Conservation (phyloP, 345 rosid species). For the Eucalyptus melliodora region DNA sequence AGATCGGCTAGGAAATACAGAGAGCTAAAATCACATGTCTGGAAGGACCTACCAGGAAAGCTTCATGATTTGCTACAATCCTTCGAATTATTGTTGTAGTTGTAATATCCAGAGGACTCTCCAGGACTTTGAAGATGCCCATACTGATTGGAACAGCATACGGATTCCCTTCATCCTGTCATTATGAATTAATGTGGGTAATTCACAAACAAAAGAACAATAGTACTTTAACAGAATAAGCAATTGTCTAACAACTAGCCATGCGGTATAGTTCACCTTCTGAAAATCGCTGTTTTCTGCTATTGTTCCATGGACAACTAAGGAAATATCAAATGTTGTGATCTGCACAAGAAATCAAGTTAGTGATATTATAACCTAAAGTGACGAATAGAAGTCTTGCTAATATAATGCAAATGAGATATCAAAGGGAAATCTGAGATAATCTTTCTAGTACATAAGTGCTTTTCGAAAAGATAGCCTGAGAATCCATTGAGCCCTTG, state of each 20-base stretch:
- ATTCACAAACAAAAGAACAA: neutral
- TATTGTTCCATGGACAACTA: slow-evolving; percentile 61
- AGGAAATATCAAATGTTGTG: slow-evolving; percentile 53
- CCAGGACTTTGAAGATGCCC: slow-evolving; percentile 57
- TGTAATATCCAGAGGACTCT: slow-evolving; percentile 62
- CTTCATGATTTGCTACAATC: slow-evolving; percentile 69
- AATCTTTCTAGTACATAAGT: neutral
- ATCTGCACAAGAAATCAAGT: slow-evolving; percentile 28
- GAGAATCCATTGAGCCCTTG: neutral
- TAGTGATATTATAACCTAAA: neutral
- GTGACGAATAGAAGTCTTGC: neutral
- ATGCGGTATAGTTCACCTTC: slow-evolving; percentile 16
- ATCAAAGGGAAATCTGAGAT: neutral
- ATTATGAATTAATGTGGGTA: neutral
- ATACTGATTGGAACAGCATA: slow-evolving; percentile 53
- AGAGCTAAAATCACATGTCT: neutral
- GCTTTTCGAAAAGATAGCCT: neutral
- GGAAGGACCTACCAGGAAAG: slow-evolving; percentile 32
- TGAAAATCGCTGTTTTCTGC: slow-evolving; percentile 46
- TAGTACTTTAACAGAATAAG: neutral
- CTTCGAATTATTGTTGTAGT: slow-evolving; percentile 61
- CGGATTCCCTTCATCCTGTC: slow-evolving; percentile 50
- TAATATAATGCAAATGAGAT: neutral
- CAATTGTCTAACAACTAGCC: neutral
- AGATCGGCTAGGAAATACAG: neutral